A percentile compares a stretch with the other conserved stretches of the same genome.
These are phyloP conservation scores for Crithidia bombi DNA, from an alignment of 208 protist genomes.

Conservation along the genomic window DNA sequence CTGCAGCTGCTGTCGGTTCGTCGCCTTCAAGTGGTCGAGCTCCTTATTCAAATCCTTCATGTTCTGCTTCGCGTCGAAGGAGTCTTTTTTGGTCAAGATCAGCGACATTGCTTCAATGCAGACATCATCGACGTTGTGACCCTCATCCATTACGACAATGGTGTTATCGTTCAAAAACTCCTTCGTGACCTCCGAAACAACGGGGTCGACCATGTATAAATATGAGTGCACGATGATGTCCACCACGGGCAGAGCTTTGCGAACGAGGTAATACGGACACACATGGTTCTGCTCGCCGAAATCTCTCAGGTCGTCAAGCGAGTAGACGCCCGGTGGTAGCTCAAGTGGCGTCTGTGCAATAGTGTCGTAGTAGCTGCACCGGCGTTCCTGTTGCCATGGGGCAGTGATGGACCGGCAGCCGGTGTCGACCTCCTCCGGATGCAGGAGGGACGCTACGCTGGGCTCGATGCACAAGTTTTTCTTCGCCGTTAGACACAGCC, in stretches of 20 bases:
- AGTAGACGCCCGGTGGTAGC: constrained; percentile 96
- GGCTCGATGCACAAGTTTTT: constrained; percentile 97
- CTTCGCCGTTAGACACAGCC: constrained; percentile 89
- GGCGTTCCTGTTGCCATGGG: constrained; percentile 83
- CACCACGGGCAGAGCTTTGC: constrained; percentile 87
- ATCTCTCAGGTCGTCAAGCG: constrained; percentile 95
- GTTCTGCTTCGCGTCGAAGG: constrained; percentile 84
- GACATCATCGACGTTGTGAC: constrained; percentile 99
- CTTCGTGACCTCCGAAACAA: constrained; percentile 95
- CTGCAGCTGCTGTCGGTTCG: constrained; percentile 91
- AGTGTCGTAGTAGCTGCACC: constrained; percentile 85
- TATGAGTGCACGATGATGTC: constrained; percentile 99
- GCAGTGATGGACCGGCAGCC: constrained; percentile 95
- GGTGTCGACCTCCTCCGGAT: constrained; percentile 93
- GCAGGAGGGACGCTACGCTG: constrained; percentile 58
- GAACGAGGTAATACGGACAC: constrained; percentile 96
- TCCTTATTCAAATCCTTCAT: constrained; percentile 77
- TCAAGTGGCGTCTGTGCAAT: constrained; percentile 61
- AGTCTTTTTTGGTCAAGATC: constrained; percentile 92
- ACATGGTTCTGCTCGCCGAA: constrained; percentile 90
- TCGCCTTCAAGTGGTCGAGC: constrained; percentile 81
- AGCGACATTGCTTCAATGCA: constrained; percentile 99
- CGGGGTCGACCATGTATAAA: constrained; percentile 98
- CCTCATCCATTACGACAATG: constrained; percentile 99
- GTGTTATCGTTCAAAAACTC: constrained; percentile 93